phyloP scores from a whole-genome alignment of 164 flowering plant genomes.

The Cinnamomum chago region DNA sequence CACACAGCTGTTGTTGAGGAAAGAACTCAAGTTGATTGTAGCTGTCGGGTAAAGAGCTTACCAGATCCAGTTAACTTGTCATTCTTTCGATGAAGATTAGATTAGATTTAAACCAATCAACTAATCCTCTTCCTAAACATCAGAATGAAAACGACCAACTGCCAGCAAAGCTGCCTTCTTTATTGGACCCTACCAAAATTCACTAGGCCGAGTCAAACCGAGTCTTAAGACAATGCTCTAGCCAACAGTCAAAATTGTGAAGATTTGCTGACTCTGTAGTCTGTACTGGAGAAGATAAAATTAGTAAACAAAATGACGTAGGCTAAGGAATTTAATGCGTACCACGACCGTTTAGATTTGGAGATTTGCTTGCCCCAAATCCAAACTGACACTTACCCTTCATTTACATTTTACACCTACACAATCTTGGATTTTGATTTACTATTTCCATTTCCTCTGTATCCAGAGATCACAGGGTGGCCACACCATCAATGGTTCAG shows the following conservation, averaged over 20 bases:
- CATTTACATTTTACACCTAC: background rate
- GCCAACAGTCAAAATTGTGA: too few species aligned
- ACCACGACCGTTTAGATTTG: conserved; percentile 1
- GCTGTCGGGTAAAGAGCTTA: background rate
- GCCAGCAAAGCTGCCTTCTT: background rate
- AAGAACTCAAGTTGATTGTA: too few species aligned
- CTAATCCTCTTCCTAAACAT: background rate
- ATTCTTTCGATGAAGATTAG: background rate
- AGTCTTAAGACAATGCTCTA: too few species aligned
- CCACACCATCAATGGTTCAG: too few species aligned
- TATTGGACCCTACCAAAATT: too few species aligned
- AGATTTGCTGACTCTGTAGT: too few species aligned
- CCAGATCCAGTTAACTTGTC: background rate
- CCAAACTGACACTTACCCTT: background rate
- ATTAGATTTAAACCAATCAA: background rate
- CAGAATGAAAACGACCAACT: background rate
- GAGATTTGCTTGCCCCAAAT: background rate
- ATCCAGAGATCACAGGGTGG: too few species aligned
- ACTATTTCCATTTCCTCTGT: too few species aligned
- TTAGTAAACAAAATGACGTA: background rate
- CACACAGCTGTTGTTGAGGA: too few species aligned
- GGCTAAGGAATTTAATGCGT: background rate
- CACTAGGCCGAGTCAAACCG: too few species aligned
- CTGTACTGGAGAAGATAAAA: too few species aligned
- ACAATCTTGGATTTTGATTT: too few species aligned